Evolutionary conservation across 345 rosid species (phyloP), one percentile per base, ranked within the genome.

Genomic region (Capsella bursapastoris): DNA sequence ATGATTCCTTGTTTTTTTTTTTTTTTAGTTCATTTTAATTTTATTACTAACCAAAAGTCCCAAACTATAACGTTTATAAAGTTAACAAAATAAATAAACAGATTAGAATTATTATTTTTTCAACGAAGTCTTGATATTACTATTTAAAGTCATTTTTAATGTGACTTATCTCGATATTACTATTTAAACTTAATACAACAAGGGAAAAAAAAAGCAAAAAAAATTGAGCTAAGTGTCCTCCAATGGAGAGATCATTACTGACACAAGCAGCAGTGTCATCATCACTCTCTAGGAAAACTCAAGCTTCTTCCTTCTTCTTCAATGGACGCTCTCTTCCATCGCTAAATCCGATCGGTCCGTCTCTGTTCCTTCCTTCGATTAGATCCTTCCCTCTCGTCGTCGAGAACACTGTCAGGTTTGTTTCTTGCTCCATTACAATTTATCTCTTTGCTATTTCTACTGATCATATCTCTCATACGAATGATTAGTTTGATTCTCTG

Each of bases 291-390:
- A 53, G 6, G 35, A 7, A 15, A 38, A 8, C 48, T 51, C 49
- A 12, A 55, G 8, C 57, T 31, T 71, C 68, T 62, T 37, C 75
- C 45, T 57, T 37, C 34, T 57, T 57, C 68, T 65, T 18, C 12
- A 50, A 50, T 40, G 16, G 57, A 58, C 72, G 48, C 22, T 59
- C 8, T 57, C 72, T 50, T 50, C 53, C 10, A 8, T 55, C 45
- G 5, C 4, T 62, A 31, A 63, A 16, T 56, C 66, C 47, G 6
- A 63, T 70, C 29, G 2, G 60, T 56, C 52, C 59, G 4, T 53
- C 3, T 34, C 16, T 16, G 6, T 55, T 49, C 4, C 27, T 48
- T 57, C 72, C 68, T 32, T 4, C 50, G 12, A 40, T 35, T 16
- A 77, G 34, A 49, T 71, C 64, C 50, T 41, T 27, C 6, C 0